Evolutionary conservation across 208 protist genomes (phyloP).

Genomic region (Trypanosoma vivax): DNA sequence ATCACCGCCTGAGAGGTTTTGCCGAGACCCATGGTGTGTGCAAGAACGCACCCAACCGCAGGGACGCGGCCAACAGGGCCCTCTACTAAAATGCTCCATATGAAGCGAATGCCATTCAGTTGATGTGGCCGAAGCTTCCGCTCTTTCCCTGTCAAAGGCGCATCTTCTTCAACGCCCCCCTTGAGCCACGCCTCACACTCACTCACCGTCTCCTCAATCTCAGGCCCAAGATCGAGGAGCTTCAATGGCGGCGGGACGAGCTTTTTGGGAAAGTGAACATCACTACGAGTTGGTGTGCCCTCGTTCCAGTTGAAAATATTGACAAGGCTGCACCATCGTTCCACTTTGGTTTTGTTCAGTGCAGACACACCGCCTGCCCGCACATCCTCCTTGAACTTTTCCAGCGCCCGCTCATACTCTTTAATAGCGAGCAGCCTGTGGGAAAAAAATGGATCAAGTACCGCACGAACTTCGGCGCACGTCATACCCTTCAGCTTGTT

Average conservation of each 20-base stretch:
- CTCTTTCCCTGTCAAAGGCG: background rate
- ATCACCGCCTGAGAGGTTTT: conserved; percentile 83
- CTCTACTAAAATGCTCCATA: conserved; percentile 73
- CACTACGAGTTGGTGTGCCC: background rate
- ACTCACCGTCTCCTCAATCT: too few species aligned
- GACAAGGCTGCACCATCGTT: conserved; percentile 15
- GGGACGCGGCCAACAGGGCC: conserved; percentile 67
- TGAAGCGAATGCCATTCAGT: conserved; percentile 76
- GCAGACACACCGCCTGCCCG: background rate
- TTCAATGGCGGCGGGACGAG: conserved; percentile 22
- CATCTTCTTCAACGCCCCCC: background rate
- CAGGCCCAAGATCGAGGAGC: background rate
- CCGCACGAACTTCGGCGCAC: conserved; percentile 49
- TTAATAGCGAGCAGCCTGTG: conserved; percentile 22
- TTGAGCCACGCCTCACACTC: too few species aligned
- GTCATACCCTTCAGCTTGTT: conserved; percentile 48
- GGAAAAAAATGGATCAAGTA: conserved; percentile 58
- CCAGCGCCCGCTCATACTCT: conserved; percentile 22
- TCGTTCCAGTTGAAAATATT: conserved; percentile 26
- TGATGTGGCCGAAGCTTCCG: conserved; percentile 57
- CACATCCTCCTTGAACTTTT: background rate
- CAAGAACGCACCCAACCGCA: conserved; percentile 72
- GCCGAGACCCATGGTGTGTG: conserved; percentile 87
- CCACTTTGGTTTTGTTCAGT: background rate
- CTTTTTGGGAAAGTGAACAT: conserved; percentile 52